These are phyloP conservation scores for Fraxinus platypoda DNA, from an alignment of 305 asterid genomes.

Conservation along the genomic window DNA sequence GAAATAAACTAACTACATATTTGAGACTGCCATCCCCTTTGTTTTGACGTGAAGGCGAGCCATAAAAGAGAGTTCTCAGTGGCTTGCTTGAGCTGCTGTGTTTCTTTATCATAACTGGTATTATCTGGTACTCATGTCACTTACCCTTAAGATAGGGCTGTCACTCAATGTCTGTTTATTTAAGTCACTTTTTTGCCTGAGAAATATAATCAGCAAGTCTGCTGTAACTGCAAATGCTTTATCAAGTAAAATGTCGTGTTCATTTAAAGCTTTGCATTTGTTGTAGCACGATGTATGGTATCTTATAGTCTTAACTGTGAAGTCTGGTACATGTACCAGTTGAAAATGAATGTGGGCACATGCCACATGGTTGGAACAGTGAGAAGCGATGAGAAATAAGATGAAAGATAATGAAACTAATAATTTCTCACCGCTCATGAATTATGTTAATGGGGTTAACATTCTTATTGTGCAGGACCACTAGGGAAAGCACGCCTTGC, in stretches of 20 bases:
- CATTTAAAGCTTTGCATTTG: not conserved
- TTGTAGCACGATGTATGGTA: not conserved
- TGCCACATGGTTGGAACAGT: not conserved
- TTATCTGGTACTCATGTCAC: not conserved
- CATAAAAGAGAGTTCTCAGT: not conserved
- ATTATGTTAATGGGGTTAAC: not conserved
- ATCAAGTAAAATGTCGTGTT: not conserved
- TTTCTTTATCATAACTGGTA: not conserved
- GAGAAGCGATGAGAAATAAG: not conserved
- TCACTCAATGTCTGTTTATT: not conserved
- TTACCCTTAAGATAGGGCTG: not conserved
- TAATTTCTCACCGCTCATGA: not conserved
- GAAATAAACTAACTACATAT: no score
- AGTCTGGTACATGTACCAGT: not conserved
- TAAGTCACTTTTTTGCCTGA: not conserved
- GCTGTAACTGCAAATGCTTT: not conserved
- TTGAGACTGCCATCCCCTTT: no score
- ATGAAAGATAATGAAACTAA: not conserved
- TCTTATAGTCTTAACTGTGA: not conserved
- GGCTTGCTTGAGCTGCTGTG: not conserved
- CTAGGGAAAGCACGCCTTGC: constrained; percentile 41
- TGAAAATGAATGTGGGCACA: not conserved
- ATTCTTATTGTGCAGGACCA: constrained; percentile 22
- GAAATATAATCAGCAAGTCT: not conserved
- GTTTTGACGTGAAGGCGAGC: no score